phyloP scores from a whole-genome alignment of 768 basidiomycete genomes.

The Dentipellis sp. region DNA sequence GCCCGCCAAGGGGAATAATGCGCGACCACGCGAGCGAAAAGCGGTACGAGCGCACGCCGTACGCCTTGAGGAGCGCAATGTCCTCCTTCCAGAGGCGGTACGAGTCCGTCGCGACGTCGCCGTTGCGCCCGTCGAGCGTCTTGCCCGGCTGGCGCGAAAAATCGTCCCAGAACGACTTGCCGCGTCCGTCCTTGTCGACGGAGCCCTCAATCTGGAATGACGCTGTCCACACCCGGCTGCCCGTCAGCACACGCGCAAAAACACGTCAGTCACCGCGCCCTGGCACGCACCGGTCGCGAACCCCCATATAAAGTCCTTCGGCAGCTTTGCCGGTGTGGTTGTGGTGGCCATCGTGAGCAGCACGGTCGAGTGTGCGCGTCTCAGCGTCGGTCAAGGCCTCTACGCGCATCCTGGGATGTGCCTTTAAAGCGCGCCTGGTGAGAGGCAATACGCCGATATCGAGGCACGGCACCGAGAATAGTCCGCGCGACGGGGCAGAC shows the following conservation, averaged over 20 bases:
- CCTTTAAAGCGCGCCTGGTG: background rate
- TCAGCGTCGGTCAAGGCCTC: background rate
- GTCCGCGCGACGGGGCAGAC: background rate
- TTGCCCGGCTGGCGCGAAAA: constrained; percentile 58
- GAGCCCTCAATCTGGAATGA: constrained; percentile 73
- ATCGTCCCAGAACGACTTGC: constrained; percentile 69
- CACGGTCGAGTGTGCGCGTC: too few species aligned
- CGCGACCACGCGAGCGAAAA: constrained; percentile 75
- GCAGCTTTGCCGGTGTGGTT: constrained; percentile 28
- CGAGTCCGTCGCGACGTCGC: constrained; percentile 65
- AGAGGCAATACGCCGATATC: background rate
- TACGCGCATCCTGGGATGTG: constrained; percentile 23
- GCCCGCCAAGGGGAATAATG: constrained; percentile 65
- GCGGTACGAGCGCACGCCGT: constrained; percentile 65
- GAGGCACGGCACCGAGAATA: background rate
- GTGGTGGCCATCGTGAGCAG: too few species aligned
- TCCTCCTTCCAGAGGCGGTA: constrained; percentile 64
- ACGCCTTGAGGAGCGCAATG: constrained; percentile 47
- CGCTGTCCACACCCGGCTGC: constrained; percentile 27
- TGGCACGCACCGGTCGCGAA: constrained; percentile 54
- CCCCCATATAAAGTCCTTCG: constrained; percentile 59
- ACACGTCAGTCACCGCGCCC: background rate
- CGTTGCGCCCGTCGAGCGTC: constrained; percentile 57
- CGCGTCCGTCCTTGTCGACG: constrained; percentile 46
- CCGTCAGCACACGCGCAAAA: background rate